A percentile compares a stretch with the other conserved stretches of the same genome.
These are phyloP conservation scores for Pestalotiopsis sp. DNA, from an alignment of 2,329 filamentous ascomycete genomes.

Conservation along the genomic window DNA sequence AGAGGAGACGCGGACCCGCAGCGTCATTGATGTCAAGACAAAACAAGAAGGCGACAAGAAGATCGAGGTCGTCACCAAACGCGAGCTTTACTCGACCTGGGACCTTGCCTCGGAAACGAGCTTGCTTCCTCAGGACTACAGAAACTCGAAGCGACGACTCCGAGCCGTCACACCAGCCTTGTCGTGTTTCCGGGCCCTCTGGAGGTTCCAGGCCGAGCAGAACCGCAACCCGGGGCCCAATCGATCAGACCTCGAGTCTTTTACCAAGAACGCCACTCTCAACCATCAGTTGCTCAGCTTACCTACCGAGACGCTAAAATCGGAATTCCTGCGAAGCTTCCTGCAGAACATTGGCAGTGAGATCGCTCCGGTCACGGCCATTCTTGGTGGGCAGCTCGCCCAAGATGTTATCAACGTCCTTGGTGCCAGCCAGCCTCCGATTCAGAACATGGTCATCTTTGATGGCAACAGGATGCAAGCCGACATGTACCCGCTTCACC, in stretches of 20 bases:
- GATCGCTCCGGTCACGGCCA: constrained; percentile 83
- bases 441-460: constrained; percentile 93
- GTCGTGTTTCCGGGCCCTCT: constrained; percentile 84
- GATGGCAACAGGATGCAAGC: constrained; percentile 82
- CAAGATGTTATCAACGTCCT: constrained; percentile 98
- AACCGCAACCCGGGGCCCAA: constrained; percentile 57
- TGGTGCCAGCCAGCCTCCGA: constrained; percentile 86
- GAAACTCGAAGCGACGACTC: constrained; percentile 68
- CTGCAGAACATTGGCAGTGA: constrained; percentile 85
- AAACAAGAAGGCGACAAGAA: constrained; percentile 71
- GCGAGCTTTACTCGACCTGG: constrained; percentile 87
- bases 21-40: constrained; percentile 70
- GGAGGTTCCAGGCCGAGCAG: constrained; percentile 75
- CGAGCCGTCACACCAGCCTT: constrained; percentile 81
- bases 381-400: constrained; percentile 86
- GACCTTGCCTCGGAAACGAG: constrained; percentile 80
- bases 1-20: constrained; percentile 77
- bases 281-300: constrained; percentile 77
- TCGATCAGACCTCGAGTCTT: constrained; percentile 69
- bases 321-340: constrained; percentile 80
- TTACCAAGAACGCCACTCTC: constrained; percentile 76
- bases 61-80: constrained; percentile 87
- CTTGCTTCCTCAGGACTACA: constrained; percentile 70
- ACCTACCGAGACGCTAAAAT: constrained; percentile 66
- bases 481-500: constrained; percentile 80